These are phyloP conservation scores for Eutypella sp. DNA, from an alignment of 2,329 filamentous ascomycete species.

Conservation along the genomic window DNA sequence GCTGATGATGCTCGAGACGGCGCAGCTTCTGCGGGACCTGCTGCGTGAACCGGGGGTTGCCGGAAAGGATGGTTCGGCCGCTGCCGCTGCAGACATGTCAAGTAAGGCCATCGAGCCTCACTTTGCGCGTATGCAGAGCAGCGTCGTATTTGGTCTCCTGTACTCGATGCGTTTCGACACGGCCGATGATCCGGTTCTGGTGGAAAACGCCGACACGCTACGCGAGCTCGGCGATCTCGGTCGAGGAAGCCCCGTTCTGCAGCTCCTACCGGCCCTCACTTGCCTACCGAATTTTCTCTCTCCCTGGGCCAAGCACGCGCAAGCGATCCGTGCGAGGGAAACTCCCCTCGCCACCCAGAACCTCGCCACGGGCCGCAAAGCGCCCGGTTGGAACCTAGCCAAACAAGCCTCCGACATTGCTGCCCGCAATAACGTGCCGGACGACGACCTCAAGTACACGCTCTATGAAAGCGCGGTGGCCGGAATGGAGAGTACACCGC, in stretches of 20 bases:
- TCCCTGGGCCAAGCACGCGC: constrained; percentile 29
- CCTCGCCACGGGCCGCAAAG: constrained; percentile 17
- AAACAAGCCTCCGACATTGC: constrained; percentile 20
- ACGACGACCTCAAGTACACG: constrained; percentile 17
- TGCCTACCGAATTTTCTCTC: constrained; percentile 30
- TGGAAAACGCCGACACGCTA: constrained; percentile 20
- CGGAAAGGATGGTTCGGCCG: neutral
- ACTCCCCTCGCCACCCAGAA: constrained; percentile 22
- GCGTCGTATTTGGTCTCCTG: constrained; percentile 30
- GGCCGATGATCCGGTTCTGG: constrained; percentile 20
- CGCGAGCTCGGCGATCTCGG: constrained; percentile 19
- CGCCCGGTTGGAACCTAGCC: constrained; percentile 26
- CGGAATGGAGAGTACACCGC: neutral
- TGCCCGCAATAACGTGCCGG: constrained; percentile 17
- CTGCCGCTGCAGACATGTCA: neutral
- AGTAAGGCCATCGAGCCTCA: constrained; percentile 20
- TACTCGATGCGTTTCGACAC: constrained; percentile 31
- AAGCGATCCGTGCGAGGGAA: constrained; percentile 19
- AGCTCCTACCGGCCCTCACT: constrained; percentile 37
- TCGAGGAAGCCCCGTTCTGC: constrained; percentile 31
- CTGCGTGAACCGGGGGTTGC: constrained; percentile 22
- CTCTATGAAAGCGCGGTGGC: neutral
- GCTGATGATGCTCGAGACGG: constrained; percentile 41
- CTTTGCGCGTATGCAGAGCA: constrained; percentile 31
- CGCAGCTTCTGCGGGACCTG: constrained; percentile 38